These are phyloP conservation scores for Durotheca rogersii DNA, from an alignment of 495 filamentous ascomycete genomes.

Conservation along the genomic window DNA sequence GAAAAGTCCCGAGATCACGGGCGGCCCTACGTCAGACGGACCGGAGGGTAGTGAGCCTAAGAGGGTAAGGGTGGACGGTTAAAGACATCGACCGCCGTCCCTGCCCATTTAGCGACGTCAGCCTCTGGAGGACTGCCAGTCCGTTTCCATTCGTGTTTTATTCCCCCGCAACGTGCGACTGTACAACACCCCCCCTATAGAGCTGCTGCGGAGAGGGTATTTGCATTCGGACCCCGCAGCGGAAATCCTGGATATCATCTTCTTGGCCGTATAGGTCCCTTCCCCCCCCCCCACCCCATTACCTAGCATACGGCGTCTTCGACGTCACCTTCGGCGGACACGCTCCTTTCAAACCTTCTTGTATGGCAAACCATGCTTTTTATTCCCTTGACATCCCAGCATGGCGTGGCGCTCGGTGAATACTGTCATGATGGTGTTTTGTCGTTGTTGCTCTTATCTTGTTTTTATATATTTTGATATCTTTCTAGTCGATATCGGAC, in stretches of 20 bases:
- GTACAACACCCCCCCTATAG: constrained; percentile 19
- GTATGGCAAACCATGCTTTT: constrained; percentile 31
- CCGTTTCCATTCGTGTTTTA: constrained; percentile 12
- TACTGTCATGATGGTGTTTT: constrained; percentile 19
- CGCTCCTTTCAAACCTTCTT: constrained; percentile 27
- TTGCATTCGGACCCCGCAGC: constrained; percentile 3
- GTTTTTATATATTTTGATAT: too few species aligned
- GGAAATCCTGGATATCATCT: constrained; percentile 23
- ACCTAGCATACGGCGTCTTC: constrained; percentile 20
- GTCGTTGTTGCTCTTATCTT: neutral
- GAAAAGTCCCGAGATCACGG: constrained; percentile 50
- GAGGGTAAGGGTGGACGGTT: constrained; percentile 45
- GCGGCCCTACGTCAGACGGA: constrained; percentile 35
- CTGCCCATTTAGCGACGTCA: neutral
- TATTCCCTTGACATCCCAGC: constrained; percentile 23
- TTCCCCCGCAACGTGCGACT: constrained; percentile 11
- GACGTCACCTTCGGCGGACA: constrained; percentile 13
- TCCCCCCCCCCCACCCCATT: too few species aligned
- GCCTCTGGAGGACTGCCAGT: neutral
- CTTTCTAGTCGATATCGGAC: too few species aligned
- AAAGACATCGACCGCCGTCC: too few species aligned
- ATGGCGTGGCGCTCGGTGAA: constrained; percentile 36
- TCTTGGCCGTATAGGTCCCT: too few species aligned
- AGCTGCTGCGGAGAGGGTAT: constrained; percentile 12
- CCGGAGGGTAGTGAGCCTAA: constrained; percentile 45